Percentiles rank a stretch among this genome's conserved stretches.
These are phyloP conservation scores for Leishmania turanica DNA, from an alignment of 208 protist species.

Conservation along the genomic window DNA sequence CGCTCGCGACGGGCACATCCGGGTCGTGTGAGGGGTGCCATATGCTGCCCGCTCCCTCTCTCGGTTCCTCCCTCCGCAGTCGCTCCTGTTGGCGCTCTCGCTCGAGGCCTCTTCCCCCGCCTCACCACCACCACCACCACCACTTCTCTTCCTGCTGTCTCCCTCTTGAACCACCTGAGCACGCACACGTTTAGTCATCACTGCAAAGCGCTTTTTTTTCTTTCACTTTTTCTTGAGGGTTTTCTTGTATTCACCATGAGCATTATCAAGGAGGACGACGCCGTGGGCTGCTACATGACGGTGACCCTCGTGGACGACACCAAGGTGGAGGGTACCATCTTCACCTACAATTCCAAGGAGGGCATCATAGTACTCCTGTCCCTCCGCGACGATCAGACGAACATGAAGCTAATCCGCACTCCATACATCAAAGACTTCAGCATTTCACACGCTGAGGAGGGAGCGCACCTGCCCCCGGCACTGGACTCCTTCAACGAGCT, in stretches of 20 bases:
- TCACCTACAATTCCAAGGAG: slow-evolving; percentile 81
- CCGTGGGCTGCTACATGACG: slow-evolving; percentile 66
- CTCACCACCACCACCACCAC: neutral
- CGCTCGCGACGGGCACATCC: neutral
- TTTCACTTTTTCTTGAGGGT: neutral
- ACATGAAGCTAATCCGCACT: slow-evolving; percentile 74
- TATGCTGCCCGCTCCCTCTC: neutral
- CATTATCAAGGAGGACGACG: slow-evolving; percentile 61
- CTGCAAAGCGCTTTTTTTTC: neutral
- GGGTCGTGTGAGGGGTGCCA: neutral
- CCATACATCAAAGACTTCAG: slow-evolving; percentile 76
- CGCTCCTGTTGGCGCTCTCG: too few relatives aligned
- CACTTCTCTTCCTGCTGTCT: slow-evolving; percentile 2
- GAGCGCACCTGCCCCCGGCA: slow-evolving; percentile 52
- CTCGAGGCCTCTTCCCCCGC: neutral
- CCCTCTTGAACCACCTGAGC: neutral
- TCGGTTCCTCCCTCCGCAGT: neutral
- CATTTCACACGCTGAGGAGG: slow-evolving; percentile 38
- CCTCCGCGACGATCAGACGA: slow-evolving; percentile 43
- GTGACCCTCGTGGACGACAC: slow-evolving; percentile 68
- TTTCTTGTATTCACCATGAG: slow-evolving; percentile 37
- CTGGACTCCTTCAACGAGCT: slow-evolving; percentile 62
- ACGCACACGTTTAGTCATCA: neutral
- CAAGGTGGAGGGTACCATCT: slow-evolving; percentile 72
- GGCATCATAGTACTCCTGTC: slow-evolving; percentile 74